Conservation (phyloP, 2,329 filamentous ascomycete genomes). For the Phoma sp. region DNA sequence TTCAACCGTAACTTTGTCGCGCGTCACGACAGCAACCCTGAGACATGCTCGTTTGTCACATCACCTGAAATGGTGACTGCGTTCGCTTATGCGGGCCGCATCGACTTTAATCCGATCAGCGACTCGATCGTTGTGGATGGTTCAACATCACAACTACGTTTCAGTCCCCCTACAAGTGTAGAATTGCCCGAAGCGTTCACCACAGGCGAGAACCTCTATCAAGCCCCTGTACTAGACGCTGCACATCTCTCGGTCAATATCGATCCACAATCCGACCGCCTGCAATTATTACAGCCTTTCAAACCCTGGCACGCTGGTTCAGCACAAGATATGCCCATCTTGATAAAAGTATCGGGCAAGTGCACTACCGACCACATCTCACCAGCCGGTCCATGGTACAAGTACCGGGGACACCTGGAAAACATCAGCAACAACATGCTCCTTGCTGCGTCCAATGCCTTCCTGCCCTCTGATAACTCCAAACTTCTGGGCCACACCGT, state of each 20-base stretch:
- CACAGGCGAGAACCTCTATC: constrained; percentile 33
- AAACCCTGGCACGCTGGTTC: constrained; percentile 33
- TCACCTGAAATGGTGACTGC: constrained; percentile 58
- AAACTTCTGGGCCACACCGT: constrained; percentile 37
- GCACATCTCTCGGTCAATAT: constrained; percentile 34
- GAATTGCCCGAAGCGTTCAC: constrained; percentile 37
- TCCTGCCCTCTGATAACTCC: constrained; percentile 27
- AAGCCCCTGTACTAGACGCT: constrained; percentile 30
- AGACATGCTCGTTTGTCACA: constrained; percentile 59
- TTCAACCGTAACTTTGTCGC: constrained; percentile 51
- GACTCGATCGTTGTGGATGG: constrained; percentile 29
- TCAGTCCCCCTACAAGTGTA: constrained; percentile 33
- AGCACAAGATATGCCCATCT: constrained; percentile 31
- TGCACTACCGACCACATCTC: constrained; percentile 53
- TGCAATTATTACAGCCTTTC: constrained; percentile 27
- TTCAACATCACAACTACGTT: constrained; percentile 28
- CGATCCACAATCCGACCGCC: constrained; percentile 37
- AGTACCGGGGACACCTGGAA: constrained; percentile 51
- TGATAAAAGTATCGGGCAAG: constrained; percentile 49
- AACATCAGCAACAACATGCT: constrained; percentile 51
- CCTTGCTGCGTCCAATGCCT: constrained; percentile 42
- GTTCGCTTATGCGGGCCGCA: constrained; percentile 28
- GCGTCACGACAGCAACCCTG: constrained; percentile 51
- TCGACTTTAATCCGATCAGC: constrained; percentile 39
- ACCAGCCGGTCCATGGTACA: constrained; percentile 51